Evolutionary conservation across 495 filamentous ascomycete genomes (phyloP), one percentile per base, ranked within the genome.

Genomic region (Aspergillus sclerotioniger): DNA sequence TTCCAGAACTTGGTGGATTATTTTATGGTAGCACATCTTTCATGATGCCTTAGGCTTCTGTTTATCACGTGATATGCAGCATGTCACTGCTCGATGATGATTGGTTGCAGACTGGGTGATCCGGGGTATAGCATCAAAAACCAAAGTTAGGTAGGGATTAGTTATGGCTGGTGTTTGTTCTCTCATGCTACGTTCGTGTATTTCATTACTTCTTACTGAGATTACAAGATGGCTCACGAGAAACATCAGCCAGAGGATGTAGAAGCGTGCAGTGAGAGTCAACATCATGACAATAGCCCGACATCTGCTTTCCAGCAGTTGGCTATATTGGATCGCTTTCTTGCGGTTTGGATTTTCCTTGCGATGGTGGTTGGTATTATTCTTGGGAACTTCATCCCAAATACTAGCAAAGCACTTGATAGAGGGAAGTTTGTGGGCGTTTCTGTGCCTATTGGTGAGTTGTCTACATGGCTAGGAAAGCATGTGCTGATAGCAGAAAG

Each of bases 271-370:
- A 57, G 15, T 13, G 46, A 16, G 12, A 35, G 48, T 52, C 25
- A 47, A 20, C 10, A 37, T 28, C 29, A 37, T n/a, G 39, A 47
- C 16, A 41, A 19, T 31, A 46, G 31, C 1, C 55, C 58, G 21
- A 56, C 48, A 41, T 73, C 70, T 12, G 66, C 79, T 8, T 82
- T 86, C 57, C 73, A 80, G 58, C 72, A 80, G 45, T 79, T 94
- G 15, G 84, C 82, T 7, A 81, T 81, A 55, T 80, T 94, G 13
- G 89, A 94, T 68, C 82, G 87, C 15, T 88, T 91, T 70, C 86
- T 93, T 0, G 90, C 87, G 5, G 12, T 92, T 6, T 94, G 91
- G 91, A 94, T 95, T 66, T 81, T 96, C 39, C 83, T 94, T 7
- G 90, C 90, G 25, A 95, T 96, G 87, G 79, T 80, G 0, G 71